Base-by-base conservation (phyloP, 352 stramenopile genomes). In the Phytophthora pisi region DNA sequence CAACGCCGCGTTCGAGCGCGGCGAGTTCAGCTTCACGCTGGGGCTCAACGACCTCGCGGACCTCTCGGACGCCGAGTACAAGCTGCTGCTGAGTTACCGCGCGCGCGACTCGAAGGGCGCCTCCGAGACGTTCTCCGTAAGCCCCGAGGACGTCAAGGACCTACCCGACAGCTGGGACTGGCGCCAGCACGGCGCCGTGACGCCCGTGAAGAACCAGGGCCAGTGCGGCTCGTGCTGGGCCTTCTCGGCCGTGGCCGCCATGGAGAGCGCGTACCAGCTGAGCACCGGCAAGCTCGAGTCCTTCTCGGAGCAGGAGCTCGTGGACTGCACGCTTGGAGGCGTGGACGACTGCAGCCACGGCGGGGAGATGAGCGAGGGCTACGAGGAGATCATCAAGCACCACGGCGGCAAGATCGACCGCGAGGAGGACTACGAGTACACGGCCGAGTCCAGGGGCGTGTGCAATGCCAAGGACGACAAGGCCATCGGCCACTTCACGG, bases 331-430 rank as follows among this genome's bases (percentile, higher is more conserved):
- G 49, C 38, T 94, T 59, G 88, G 87, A 62, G 87, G 91, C 42
- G 92, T 99, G 81, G 85, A 97, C 66, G 96, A 92, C 45, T 99
- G 98, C 84, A 97, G 95, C 69, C 70, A 78, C 20, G 98, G 97
- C n/a, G 98, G 97, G 42, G 77, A 99, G 34, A 99, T 99, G 96
- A 96, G 98, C 80, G 96, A 98, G 67, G 97, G 96, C 2, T 99
- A 99, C 71, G 78, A 92, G 49, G 99, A 96, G 78, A 97, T 99
- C 60, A 91, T 98, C 61, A 68, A 85, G 8, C 88, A 96, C 57
- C 84, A 88, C 23, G 82, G 87, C 40, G 70, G 70, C 10, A 78
- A 78, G 52, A 86, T 99, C 26, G 98, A 96, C 74, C 87, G 82
- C 2, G 97, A 99, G 72, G 71, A 78, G 5, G 95, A 98, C 60